phyloP scores from a whole-genome alignment of 2,329 filamentous ascomycete species.

The Cladobotryum protrusum region DNA sequence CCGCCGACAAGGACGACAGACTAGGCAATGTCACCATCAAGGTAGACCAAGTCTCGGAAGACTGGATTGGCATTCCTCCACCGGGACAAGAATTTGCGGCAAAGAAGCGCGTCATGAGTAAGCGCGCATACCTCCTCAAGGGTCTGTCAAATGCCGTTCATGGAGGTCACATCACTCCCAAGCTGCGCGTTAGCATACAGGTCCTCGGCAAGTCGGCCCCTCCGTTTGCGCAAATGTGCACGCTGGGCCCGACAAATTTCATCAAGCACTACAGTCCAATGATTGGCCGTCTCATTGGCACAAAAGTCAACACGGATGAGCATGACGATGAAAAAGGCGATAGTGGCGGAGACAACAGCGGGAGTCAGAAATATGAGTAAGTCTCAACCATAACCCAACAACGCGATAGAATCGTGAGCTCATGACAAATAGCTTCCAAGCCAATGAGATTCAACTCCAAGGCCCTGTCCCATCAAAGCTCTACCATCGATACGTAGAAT shows the following conservation, averaged over 20 bases:
- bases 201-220: conserved; percentile 69
- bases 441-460: conserved; percentile 80
- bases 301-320: conserved; percentile 59
- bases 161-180: conserved; percentile 61
- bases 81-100: conserved; percentile 57
- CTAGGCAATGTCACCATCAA: conserved; percentile 78
- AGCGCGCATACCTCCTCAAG: conserved; percentile 74
- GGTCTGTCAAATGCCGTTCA: conserved; percentile 59
- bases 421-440: conserved; percentile 64
- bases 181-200: conserved; percentile 66
- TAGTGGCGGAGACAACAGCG: conserved; percentile 34
- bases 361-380: conserved; percentile 70
- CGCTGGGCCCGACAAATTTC: conserved; percentile 68
- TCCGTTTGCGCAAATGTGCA: conserved; percentile 67
- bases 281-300: conserved; percentile 74
- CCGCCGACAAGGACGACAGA: conserved; percentile 76
- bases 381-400: conserved; percentile 21
- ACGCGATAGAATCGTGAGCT: not conserved
- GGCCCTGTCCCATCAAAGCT: conserved; percentile 75
- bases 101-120: conserved; percentile 80
- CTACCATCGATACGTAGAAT: conserved; percentile 91
- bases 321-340: conserved; percentile 32
- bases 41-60: conserved; percentile 52
- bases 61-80: conserved; percentile 63
- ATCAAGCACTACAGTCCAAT: conserved; percentile 83